A percentile compares a stretch with the other conserved stretches of the same genome.
phyloP scores from a whole-genome alignment of 179 eudicot genomes.

The Actinidia polygama region DNA sequence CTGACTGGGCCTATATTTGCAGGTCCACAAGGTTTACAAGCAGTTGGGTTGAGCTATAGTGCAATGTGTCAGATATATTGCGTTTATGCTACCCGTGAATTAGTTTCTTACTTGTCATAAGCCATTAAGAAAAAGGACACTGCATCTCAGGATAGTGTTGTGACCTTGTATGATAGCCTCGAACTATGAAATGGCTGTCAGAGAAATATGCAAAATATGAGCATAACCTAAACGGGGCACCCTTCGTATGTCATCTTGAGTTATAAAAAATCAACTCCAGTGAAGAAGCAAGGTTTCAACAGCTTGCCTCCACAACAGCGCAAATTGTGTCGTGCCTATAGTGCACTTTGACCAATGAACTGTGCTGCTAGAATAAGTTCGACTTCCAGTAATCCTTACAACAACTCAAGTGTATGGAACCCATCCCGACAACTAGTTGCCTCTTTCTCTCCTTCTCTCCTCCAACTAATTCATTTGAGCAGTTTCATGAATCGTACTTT shows the following conservation, averaged over 20 bases:
- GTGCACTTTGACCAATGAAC: not conserved
- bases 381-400: not conserved
- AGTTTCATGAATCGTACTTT: conserved; percentile 12
- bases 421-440: not conserved
- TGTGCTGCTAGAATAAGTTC: not conserved
- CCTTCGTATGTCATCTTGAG: not conserved
- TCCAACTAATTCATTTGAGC: not conserved
- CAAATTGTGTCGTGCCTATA: not conserved
- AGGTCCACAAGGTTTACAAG: too few species aligned
- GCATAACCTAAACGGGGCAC: not conserved
- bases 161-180: not conserved
- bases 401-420: not conserved
- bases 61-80: too few species aligned
- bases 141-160: not conserved
- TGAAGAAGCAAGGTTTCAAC: conserved; percentile 3
- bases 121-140: not conserved
- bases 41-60: too few species aligned
- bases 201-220: not conserved
- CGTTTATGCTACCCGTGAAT: not conserved
- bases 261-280: not conserved
- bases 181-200: not conserved
- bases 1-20: too few species aligned
- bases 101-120: not conserved
- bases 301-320: conserved; percentile 4
- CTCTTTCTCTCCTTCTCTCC: not conserved